These are phyloP conservation scores for Apostasia shenzhenica DNA, from an alignment of 106 monocot genomes.

Conservation along the genomic window DNA sequence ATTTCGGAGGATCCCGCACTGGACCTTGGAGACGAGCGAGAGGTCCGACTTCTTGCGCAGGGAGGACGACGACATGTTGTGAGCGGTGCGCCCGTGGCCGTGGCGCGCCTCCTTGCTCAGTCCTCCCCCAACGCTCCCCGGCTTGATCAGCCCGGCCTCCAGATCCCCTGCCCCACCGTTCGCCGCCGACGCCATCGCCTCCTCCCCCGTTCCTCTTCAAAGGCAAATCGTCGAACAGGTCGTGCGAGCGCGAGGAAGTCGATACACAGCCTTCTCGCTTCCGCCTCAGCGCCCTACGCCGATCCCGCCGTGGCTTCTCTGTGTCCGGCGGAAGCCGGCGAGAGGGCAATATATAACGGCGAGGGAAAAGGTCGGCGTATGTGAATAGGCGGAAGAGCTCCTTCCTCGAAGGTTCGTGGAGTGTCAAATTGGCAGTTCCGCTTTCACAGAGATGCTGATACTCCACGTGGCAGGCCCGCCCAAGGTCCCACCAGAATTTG, in stretches of 20 bases:
- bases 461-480: too few relatives aligned
- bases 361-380: neutral
- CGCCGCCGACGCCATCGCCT: neutral
- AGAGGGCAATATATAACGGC: neutral
- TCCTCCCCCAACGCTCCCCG: neutral
- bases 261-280: neutral
- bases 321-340: neutral
- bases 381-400: neutral
- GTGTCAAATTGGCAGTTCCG: neutral
- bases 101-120: slow-evolving; percentile 4
- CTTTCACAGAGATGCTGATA: too few relatives aligned
- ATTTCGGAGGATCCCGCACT: slow-evolving; percentile 20
- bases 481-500: too few relatives aligned
- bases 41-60: slow-evolving; percentile 78
- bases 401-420: neutral
- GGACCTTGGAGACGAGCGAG: slow-evolving; percentile 48
- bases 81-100: slow-evolving; percentile 35
- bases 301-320: neutral
- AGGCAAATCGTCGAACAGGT: slow-evolving; percentile 6
- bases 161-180: neutral
- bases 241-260: neutral
- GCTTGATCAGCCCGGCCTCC: neutral
- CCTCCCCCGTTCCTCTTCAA: neutral
- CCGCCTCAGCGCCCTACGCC: neutral
- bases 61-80: slow-evolving; percentile 75